Evolutionary conservation across 2,329 filamentous ascomycete species (phyloP).

Genomic region (Calycina marina): DNA sequence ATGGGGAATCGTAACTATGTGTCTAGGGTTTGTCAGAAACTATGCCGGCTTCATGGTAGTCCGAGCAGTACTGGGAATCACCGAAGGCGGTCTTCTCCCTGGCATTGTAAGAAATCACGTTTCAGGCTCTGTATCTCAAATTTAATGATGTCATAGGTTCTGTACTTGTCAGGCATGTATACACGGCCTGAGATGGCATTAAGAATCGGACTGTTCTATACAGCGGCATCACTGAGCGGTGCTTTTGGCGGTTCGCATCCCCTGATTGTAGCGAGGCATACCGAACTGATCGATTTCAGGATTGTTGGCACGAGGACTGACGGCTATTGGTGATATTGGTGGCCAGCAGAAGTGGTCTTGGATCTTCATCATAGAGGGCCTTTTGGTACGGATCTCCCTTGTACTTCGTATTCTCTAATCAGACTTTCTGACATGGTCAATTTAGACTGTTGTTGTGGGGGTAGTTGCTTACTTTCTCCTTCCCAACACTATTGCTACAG

Average conservation of each 20-base stretch:
- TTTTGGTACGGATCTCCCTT: constrained; percentile 28
- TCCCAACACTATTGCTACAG: constrained; percentile 39
- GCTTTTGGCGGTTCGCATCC: constrained; percentile 31
- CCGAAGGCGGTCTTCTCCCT: constrained; percentile 50
- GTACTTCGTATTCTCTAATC: too few species aligned
- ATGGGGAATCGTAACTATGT: constrained; percentile 58
- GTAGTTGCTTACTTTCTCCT: constrained; percentile 36
- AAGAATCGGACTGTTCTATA: constrained; percentile 59
- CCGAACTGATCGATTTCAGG: background rate
- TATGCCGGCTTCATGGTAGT: constrained; percentile 42
- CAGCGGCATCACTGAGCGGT: constrained; percentile 47
- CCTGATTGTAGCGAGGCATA: background rate
- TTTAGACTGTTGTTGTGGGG: constrained; percentile 39
- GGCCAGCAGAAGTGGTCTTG: constrained; percentile 32
- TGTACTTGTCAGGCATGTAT: constrained; percentile 51
- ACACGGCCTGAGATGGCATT: constrained; percentile 27
- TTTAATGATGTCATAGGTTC: constrained; percentile 27
- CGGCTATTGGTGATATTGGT: constrained; percentile 40
- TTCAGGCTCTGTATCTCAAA: too few species aligned
- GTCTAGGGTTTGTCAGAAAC: constrained; percentile 30
- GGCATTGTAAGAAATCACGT: constrained; percentile 47
- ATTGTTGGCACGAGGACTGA: constrained; percentile 44
- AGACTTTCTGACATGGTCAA: too few species aligned
- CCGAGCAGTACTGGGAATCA: constrained; percentile 44
- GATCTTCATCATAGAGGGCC: constrained; percentile 37